Evolutionary conservation across 2,329 filamentous ascomycete species (phyloP), one percentile per base, ranked within the genome.

Genomic region (Pseudocercospora pini-densiflorae): DNA sequence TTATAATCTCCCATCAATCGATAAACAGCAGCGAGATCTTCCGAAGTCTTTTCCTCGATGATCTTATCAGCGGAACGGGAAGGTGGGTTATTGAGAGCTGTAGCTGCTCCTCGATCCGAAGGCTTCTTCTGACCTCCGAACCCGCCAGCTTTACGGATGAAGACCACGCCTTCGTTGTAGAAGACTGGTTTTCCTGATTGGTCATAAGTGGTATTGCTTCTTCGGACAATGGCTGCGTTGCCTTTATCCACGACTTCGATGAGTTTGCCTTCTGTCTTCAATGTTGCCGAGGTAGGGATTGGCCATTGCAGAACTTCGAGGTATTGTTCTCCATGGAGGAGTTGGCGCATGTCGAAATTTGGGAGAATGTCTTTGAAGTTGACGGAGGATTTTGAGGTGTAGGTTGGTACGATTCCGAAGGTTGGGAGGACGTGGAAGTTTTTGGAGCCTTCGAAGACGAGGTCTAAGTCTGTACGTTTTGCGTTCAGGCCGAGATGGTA

Each of bases 281-380:
- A 89, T 65, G 88, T 90, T 59, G 87, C 93, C 61, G 89, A 86
- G 31, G 93, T 97, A 36, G 94, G 95, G 74, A 98, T 91, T 51
- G 95, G 94, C 83, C 89, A 96, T 81, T 94, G 93, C 77, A 89
- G 89, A 76, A 98, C 87, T 82, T 98, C 94, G 70, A 98, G 92
- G 82, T 94, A 98, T 81, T 99, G 95, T 85, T 99, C 95, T 77
- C 95, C 95, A 83, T 99, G 95, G 19, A 99, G 90, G 58, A 98
- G 89, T 92, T 97, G 97, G 92, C 97, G 97, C 69, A 93, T 94
- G 43, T 89, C 92, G 85, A 97, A 99, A 85, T 98, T 97, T 79
- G 94, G 93, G 31, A 98, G 90, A 67, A 99, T 87, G 64, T 94
- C 88, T 76, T 89, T 87, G 75, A 95, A 86, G 79, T 85, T 89